Evolutionary conservation across 345 rosid genomes (phyloP), one percentile per base, ranked within the genome.

Genomic region (Cochlearia excelsa): DNA sequence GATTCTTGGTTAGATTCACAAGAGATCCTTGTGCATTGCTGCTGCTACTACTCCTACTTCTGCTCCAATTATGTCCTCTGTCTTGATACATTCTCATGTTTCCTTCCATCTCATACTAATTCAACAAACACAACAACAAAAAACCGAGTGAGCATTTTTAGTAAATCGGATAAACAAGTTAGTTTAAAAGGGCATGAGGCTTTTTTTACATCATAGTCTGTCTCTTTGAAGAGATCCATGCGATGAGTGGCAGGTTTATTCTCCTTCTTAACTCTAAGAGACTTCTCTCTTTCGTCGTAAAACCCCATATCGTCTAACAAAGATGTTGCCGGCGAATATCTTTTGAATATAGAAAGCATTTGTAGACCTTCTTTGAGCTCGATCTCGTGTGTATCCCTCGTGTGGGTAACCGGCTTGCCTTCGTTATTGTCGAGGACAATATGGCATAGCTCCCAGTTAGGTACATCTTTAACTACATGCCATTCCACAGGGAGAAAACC

Each of bases 351-450:
- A 0, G 71, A 79, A 65, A 87, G 79, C 85, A 87, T 73, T 70
- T 82, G 84, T 52, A 87, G 70, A 16, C 95, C 90, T 74, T 84
- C 83, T 68, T 75, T 70, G 54, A 87, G 77, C 30, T 67, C 76
- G 61, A 87, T 57, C 88, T 87, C 95, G 56, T 87, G 95, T 9
- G 95, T 87, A 57, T 87, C 95, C 71, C 88, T 74, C 64, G 83
- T 87, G 57, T 61, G 78, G 48, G 95, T 84, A n/a, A 87, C 88
- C 23, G 88, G 63, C 61, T 56, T 78, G 66, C 70, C 65, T 5
- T 87, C 95, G 26, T 84, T 84, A 71, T 86, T 86, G 78, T 82
- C 84, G 11, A 87, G 81, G 54, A 67, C 64, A 35, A 87, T 82
- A 65, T 87, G 91, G 53, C 74, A 74, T 72, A 87, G 30, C 33